Base-by-base conservation (phyloP, 2,329 filamentous ascomycete genomes). In the Penicillium sp. region DNA sequence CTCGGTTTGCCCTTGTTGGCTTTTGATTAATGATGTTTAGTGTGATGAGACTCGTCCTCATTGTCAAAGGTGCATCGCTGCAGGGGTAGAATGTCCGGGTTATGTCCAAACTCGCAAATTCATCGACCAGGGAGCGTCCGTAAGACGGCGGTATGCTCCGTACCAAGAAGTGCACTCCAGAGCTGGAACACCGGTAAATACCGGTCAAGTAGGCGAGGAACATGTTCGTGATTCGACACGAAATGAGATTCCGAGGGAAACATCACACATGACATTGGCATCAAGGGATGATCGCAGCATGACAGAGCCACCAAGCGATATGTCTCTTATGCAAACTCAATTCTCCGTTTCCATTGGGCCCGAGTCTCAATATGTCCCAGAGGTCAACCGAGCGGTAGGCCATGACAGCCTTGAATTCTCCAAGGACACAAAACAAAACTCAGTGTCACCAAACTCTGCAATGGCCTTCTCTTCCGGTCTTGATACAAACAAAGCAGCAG, bases 101-200 rank as follows among this genome's bases (percentile, higher is more conserved):
- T 72, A 70, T 61, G 63, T 69, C 16, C 66, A 69, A 43, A 70
- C 63, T 18, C 68, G 69, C 46, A 71, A 71, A 35, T 72, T 72
- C 46, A 69, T 72, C 38, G 69, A 72, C 42, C 68, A 72, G 46
- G 68, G 69, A 5, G 64, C 67, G 18, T 67, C 68, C 14, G 66
- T 72, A 20, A 62, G 69, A 39, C 64, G 65, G 13, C 59, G 67
- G 26, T 69, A 67, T 60, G 66, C 66, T 43, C 67, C 67, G 16
- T 69, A 69, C 51, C 61, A 63, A 29, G 62, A 66, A n/a, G 31
- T 27, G 20, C 50, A 50, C 16, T 13, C 55, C 18, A 58, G 42
- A 9, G 3, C 47, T 29, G 41, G 34, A 23, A 35, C 42, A 14
- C 14, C 31, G 18, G 14, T 6, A 13, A 32, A 44, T 29, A 18